Evolutionary conservation across 805 yeast species (phyloP).

Genomic region (Wickerhamomyces rabaulensis): DNA sequence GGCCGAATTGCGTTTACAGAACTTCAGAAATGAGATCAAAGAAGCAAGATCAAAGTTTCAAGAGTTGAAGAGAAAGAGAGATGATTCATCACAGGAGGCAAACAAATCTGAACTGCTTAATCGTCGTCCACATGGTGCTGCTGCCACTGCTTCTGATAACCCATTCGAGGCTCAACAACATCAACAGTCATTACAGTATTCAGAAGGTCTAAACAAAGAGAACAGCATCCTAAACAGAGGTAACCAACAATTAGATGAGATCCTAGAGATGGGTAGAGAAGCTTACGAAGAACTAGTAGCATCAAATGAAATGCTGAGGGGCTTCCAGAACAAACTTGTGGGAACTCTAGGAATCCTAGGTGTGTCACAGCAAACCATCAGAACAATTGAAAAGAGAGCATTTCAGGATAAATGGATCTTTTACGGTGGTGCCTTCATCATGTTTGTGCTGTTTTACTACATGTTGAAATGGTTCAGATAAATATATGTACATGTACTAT

Average conservation of each 20-base stretch:
- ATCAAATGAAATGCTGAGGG: constrained; percentile 68
- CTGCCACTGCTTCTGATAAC: constrained; percentile 11
- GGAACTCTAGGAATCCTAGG: constrained; percentile 77
- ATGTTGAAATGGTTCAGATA: constrained; percentile 62
- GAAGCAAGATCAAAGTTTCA: constrained; percentile 29
- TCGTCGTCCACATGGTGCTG: constrained; percentile 26
- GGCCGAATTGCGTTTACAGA: constrained; percentile 54
- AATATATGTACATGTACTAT: constrained; percentile 19
- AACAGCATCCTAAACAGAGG: constrained; percentile 59
- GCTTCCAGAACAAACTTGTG: constrained; percentile 59
- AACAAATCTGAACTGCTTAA: constrained; percentile 42
- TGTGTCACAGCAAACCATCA: constrained; percentile 78
- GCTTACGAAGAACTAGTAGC: constrained; percentile 83
- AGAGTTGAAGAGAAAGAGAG: constrained; percentile 31
- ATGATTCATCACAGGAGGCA: constrained; percentile 30
- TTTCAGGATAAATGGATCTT: constrained; percentile 83
- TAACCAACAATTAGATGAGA: constrained; percentile 79
- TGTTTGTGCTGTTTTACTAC: constrained; percentile 62
- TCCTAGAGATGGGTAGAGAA: constrained; percentile 81
- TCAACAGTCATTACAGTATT: constrained; percentile 27
- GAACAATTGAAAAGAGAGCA: constrained; percentile 74
- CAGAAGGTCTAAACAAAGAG: constrained; percentile 69
- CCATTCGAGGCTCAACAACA: constrained; percentile 29
- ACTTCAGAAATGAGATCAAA: constrained; percentile 40
- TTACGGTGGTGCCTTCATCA: constrained; percentile 62